A percentile compares a stretch with the other conserved stretches of the same genome.
These are phyloP conservation scores for Xylariaceae sp. DNA, from an alignment of 2,329 filamentous ascomycete genomes.

Conservation along the genomic window DNA sequence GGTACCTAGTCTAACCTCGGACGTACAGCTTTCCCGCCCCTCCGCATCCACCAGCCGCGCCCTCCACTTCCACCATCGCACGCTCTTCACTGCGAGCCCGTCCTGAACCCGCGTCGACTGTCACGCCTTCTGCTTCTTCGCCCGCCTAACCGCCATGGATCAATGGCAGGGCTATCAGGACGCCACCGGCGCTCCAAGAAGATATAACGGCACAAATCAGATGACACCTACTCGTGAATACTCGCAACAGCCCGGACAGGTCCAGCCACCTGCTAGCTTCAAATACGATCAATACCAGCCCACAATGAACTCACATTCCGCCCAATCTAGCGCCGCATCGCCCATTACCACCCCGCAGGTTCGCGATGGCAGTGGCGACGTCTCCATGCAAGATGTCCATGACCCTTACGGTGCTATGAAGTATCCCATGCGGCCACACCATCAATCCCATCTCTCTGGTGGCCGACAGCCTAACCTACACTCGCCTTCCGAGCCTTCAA, in stretches of 20 bases:
- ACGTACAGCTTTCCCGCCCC: constrained; percentile 25
- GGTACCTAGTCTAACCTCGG: too few relatives aligned
- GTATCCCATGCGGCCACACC: constrained; percentile 80
- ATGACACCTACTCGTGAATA: constrained; percentile 44
- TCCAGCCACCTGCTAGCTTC: constrained; percentile 63
- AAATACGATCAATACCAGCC: constrained; percentile 73
- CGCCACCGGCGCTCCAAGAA: constrained; percentile 66
- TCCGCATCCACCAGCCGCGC: constrained; percentile 23
- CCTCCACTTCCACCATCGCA: constrained; percentile 28
- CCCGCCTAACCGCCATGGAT: constrained; percentile 54
- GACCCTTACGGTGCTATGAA: constrained; percentile 88
- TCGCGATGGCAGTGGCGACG: constrained; percentile 77
- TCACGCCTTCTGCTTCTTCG: constrained; percentile 3
- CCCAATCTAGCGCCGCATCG: constrained; percentile 48
- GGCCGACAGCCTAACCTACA: constrained; percentile 68
- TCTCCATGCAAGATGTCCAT: constrained; percentile 83
- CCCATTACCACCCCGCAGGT: constrained; percentile 58
- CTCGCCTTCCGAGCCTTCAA: constrained; percentile 77
- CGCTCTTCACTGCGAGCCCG: constrained; percentile 21
- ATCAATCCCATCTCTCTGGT: constrained; percentile 73
- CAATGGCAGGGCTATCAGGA: constrained; percentile 75
- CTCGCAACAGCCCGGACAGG: constrained; percentile 38
- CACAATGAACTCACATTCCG: constrained; percentile 46
- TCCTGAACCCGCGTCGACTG: constrained; percentile 16
- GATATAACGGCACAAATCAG: constrained; percentile 55